Evolutionary conservation across 176 grass and related monocot species (phyloP).

Genomic region (Aegilops speltoides): DNA sequence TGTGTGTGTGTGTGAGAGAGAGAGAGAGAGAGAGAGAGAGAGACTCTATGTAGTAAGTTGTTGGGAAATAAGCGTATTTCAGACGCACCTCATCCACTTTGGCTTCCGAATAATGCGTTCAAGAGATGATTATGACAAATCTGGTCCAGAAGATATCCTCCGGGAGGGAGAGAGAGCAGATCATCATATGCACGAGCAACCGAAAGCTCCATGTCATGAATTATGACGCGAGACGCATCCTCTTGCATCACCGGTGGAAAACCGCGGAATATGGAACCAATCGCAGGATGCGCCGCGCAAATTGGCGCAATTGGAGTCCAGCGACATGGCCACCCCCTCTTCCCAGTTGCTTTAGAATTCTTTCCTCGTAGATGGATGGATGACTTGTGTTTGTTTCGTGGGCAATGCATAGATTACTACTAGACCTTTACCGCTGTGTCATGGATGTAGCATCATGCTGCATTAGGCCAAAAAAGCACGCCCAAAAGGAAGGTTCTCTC

Average conservation of each 20-base stretch:
- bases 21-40: no score
- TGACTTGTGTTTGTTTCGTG: background rate
- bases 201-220: background rate
- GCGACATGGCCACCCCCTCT: background rate
- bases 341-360: conserved; percentile 12
- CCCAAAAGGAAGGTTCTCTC: background rate
- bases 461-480: conserved; percentile 12
- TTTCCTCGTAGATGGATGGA: background rate
- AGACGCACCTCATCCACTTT: background rate
- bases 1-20: no score
- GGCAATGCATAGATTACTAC: conserved; percentile 14
- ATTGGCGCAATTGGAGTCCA: conserved; percentile 37
- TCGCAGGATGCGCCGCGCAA: background rate
- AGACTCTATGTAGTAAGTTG: background rate
- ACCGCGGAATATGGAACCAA: background rate
- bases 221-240: background rate
- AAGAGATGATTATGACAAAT: background rate
- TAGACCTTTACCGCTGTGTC: background rate
- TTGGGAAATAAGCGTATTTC: background rate
- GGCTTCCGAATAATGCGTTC: background rate
- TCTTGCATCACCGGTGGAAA: conserved; percentile 16
- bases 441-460: conserved; percentile 23
- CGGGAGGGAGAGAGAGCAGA: background rate
- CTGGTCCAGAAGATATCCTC: background rate
- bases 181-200: background rate